phyloP scores from a whole-genome alignment of 2,329 filamentous ascomycete species.

The Diplodia seriata region DNA sequence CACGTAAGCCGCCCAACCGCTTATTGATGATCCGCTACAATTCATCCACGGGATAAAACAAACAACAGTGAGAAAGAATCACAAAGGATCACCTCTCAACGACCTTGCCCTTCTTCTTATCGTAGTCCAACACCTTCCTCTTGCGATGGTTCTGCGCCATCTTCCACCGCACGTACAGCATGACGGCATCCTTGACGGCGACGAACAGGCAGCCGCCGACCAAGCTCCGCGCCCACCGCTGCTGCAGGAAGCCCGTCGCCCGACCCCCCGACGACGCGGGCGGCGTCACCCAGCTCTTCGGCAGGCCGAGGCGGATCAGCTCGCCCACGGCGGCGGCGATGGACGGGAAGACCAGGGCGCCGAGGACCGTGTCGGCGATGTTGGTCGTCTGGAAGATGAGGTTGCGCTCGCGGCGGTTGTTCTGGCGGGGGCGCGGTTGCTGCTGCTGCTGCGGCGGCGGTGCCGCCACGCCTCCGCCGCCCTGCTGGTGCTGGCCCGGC shows the following conservation, averaged over 20 bases:
- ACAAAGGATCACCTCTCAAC: conserved; percentile 17
- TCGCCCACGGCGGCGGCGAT: conserved; percentile 82
- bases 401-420: conserved; percentile 51
- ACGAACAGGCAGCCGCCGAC: conserved; percentile 89
- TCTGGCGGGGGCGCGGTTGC: conserved; percentile 40
- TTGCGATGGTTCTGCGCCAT: conserved; percentile 57
- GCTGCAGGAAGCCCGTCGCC: conserved; percentile 68
- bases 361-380: conserved; percentile 67
- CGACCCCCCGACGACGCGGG: conserved; percentile 42
- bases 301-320: conserved; percentile 71
- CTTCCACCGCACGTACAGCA: conserved; percentile 64
- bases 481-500: conserved; percentile 37
- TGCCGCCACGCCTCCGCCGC: conserved; percentile 33
- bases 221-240: conserved; percentile 87
- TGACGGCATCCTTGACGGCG: conserved; percentile 74
- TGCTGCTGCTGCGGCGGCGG: conserved; percentile 16
- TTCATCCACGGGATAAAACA: neutral
- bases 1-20: neutral
- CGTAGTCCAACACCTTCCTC: conserved; percentile 54
- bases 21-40: neutral
- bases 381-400: conserved; percentile 61
- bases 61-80: neutral
- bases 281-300: conserved; percentile 67
- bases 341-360: conserved; percentile 79
- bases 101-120: conserved; percentile 36